Conservation (phyloP, 306 rosid genomes). For the Cajanus cajan region DNA sequence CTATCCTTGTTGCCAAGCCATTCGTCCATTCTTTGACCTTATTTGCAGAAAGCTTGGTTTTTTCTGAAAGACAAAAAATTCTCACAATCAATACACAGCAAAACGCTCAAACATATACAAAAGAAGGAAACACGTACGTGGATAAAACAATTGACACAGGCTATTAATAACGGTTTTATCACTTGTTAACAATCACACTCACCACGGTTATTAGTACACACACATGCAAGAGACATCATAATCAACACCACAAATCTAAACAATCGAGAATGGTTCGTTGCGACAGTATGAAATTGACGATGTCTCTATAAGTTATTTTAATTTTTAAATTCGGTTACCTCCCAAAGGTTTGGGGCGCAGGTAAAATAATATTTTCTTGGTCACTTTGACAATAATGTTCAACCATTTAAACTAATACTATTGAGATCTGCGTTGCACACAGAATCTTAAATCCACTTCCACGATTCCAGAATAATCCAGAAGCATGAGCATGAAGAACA, state of each 20-base stretch:
- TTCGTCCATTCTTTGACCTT: constrained; percentile 17
- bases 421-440: background rate
- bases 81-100: background rate
- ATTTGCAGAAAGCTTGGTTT: constrained; percentile 9
- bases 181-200: background rate
- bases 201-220: background rate
- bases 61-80: constrained; percentile 19
- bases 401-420: background rate
- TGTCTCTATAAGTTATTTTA: background rate
- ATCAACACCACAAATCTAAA: background rate
- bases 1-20: background rate
- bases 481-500: background rate
- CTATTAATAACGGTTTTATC: background rate
- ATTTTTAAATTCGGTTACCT: background rate
- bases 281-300: background rate
- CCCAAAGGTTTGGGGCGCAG: background rate
- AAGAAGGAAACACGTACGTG: background rate
- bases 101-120: background rate
- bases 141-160: background rate
- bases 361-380: background rate
- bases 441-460: background rate
- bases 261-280: background rate
- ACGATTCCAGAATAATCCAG: background rate
- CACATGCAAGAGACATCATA: background rate
- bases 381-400: background rate